Evolutionary conservation across 2,329 filamentous ascomycete species (phyloP), one percentile per base, ranked within the genome.

Genomic region (Metarhizium humberi): DNA sequence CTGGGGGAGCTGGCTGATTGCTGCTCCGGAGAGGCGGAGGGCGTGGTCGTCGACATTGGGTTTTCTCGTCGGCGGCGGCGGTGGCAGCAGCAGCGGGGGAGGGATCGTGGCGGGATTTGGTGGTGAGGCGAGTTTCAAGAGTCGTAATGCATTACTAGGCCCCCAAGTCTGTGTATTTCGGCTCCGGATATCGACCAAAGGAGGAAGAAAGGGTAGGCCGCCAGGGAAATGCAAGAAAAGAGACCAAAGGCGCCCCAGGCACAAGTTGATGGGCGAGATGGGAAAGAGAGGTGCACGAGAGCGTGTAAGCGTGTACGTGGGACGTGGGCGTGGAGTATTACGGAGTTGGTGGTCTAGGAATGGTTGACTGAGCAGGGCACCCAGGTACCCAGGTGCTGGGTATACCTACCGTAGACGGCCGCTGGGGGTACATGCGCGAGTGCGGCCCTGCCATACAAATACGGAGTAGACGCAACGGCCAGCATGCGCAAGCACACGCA

Each of bases 11-110:
- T 59, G 30, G 55, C 55, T 50, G 55, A 50, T 10, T 64, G 62
- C 55, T 63, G 62, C 52, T 63, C 65, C 48, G 64, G 59, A 42
- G 59, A 61, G 53, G 52, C 56, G 56, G 62, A 59, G 40, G 47
- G 45, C 52, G 58, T 61, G 57, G 62, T 61, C 61, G 62, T 61
- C 61, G 68, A 66, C 62, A 61, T 64, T 57, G 55, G 59, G 46
- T 53, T 29, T 6, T 30, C 25, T 48, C 18, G 46, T 25, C 25
- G 38, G 38, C 14, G n/a, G n/a, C 13, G 47, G 49, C 20, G 43
- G 32, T 6, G 47, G 49, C n/a, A 20, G 38, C 18, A 36, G 32
- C 14, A 34, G 51, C 16, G 16, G 49, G 10, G 46, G 45, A 38
- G 29, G 50, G 10, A 42, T 32, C 6, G 11, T 40, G 29, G 55